Evolutionary conservation across 768 basidiomycete species (phyloP), one percentile per base, ranked within the genome.

Genomic region (Tephrocybe sp.): DNA sequence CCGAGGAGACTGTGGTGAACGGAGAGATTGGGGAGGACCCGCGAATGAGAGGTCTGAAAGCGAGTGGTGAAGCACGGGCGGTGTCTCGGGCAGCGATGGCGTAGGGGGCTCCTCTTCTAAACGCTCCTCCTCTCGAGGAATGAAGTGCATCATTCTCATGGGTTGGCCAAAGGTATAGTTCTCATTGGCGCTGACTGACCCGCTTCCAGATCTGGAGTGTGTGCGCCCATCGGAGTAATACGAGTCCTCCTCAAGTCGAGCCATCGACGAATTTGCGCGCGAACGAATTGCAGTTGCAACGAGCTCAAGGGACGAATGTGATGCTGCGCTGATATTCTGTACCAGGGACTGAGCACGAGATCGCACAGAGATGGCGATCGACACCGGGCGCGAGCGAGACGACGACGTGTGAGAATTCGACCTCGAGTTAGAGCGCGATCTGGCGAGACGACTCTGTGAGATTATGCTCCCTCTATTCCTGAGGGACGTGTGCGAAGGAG

Each of bases 141-240:
- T 68, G 60, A 69, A 64, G 45, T 69, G 60, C 64, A 75, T 63
- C 64, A 75, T 63, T 48, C 75, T 62, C 64, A 83, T 67, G 0
- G 75, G 77, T 19, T 82, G 76, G 11, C 89, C 89, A 66, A 90
- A 91, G 8, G 88, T 90, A 63, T 88, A 76, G 62, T 87, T 87
- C 60, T 88, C 86, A 0, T 75, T 72, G 16, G 70, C 61, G 36
- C 74, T 78, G 33, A 76, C 73, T 45, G 73, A 75, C 39, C 71
- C 76, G 53, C 80, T 82, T 20, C 80, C 81, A 26, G 74, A 72
- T 55, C 77, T 62, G 32, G 76, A 77, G 64, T 77, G 76, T 4
- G 74, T 72, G 1, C 65, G 56, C 14, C 57, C 64, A 50, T 70
- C 67, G 9, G 74, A 70, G 53, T 68, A 66, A 17, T 65, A 67